Percentiles rank a stretch among this genome's conserved stretches.
Conservation (phyloP, 148 eudicot species). For the Spergularia bocconei region DNA sequence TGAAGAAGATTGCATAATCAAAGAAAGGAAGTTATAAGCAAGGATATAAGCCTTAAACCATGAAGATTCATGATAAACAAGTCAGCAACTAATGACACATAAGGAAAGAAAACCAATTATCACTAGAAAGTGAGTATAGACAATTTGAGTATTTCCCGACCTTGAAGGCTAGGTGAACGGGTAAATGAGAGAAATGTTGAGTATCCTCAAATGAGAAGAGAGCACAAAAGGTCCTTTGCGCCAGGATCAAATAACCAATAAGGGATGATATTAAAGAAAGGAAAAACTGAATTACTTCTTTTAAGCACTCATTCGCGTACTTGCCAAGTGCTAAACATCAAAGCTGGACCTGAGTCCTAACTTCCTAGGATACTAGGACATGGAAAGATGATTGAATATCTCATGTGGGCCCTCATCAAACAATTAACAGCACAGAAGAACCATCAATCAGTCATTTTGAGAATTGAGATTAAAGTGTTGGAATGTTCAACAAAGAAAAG, state of each 20-base stretch:
- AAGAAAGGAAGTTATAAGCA: neutral
- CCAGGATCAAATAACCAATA: neutral
- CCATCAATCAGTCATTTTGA: neutral
- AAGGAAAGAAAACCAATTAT: neutral
- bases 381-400: neutral
- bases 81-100: neutral
- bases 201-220: neutral
- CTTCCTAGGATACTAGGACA: neutral
- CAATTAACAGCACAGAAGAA: neutral
- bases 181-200: neutral
- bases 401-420: neutral
- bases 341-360: neutral
- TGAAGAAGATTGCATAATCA: neutral
- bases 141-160: neutral
- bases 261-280: neutral
- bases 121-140: neutral
- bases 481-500: neutral
- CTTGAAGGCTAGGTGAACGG: neutral
- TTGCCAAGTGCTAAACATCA: neutral
- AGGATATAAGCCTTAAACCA: constrained; percentile 11
- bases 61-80: neutral
- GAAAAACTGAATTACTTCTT: neutral
- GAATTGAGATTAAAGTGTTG: neutral
- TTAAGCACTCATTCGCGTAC: neutral
- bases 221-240: neutral